phyloP scores from a whole-genome alignment of 371 early-diverging fungal genomes.

The Paramicrosporidium saccamoebae region DNA sequence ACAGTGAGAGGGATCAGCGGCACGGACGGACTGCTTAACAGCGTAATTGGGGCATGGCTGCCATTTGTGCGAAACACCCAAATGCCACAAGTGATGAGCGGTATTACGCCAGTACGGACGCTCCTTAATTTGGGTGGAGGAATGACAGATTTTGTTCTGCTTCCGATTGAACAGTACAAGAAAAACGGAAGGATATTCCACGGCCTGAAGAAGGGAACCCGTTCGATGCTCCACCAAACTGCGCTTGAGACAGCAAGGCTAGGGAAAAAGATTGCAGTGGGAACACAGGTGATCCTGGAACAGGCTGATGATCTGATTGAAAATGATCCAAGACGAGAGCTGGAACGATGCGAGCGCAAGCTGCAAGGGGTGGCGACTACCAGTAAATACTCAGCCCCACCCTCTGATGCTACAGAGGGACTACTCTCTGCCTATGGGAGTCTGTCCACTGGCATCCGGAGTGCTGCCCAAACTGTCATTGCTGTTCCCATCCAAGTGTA shows the following conservation, averaged over 20 bases:
- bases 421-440: conserved; percentile 40
- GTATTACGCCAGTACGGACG: conserved; percentile 59
- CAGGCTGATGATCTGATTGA: conserved; percentile 12
- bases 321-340: background rate
- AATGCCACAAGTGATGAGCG: conserved; percentile 48
- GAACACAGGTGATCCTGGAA: conserved; percentile 57
- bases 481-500: conserved; percentile 58
- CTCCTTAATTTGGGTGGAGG: conserved; percentile 61
- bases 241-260: conserved; percentile 63
- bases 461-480: conserved; percentile 49
- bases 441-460: conserved; percentile 27
- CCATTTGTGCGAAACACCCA: conserved; percentile 64
- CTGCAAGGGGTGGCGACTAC: too few species aligned
- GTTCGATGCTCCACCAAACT: conserved; percentile 54
- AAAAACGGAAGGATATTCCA: conserved; percentile 59
- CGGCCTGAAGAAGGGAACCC: conserved; percentile 43
- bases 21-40: conserved; percentile 13
- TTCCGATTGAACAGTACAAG: conserved; percentile 73
- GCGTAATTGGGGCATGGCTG: conserved; percentile 35
- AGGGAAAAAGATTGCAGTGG: conserved; percentile 53
- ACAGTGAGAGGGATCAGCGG: conserved; percentile 38
- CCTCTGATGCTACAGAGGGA: conserved; percentile 47
- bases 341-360: too few species aligned
- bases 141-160: conserved; percentile 54
- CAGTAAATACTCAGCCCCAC: conserved; percentile 51